Conservation (phyloP, 2,329 filamentous ascomycete species). For the Sporothrix sp. region DNA sequence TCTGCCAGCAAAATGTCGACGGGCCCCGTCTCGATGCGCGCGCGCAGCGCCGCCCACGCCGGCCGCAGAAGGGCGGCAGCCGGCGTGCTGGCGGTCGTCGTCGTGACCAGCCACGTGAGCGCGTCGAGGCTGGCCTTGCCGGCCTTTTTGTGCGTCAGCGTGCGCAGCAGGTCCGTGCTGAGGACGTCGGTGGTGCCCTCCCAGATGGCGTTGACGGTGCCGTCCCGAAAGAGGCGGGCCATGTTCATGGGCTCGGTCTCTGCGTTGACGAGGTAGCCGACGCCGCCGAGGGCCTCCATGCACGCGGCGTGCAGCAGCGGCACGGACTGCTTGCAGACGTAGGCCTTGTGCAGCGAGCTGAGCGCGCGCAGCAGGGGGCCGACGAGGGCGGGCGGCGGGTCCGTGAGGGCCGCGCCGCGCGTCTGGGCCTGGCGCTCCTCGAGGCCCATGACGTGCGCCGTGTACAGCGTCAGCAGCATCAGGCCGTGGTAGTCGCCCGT, state of each 20-base stretch:
- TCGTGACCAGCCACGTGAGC: slow-evolving; percentile 31
- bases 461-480: slow-evolving; percentile 46
- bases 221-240: slow-evolving; percentile 55
- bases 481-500: slow-evolving; percentile 46
- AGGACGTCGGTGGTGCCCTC: slow-evolving; percentile 63
- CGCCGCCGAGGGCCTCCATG: slow-evolving; percentile 56
- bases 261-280: slow-evolving; percentile 54
- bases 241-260: slow-evolving; percentile 57
- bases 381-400: slow-evolving; percentile 26
- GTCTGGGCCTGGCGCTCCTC: slow-evolving; percentile 29
- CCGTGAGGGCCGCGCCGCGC: slow-evolving; percentile 23
- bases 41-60: slow-evolving; percentile 33
- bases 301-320: slow-evolving; percentile 42
- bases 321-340: slow-evolving; percentile 42
- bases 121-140: slow-evolving; percentile 32
- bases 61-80: slow-evolving; percentile 17
- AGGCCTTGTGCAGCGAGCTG: slow-evolving; percentile 51
- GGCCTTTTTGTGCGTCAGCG: slow-evolving; percentile 35
- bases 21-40: slow-evolving; percentile 25
- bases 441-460: slow-evolving; percentile 43
- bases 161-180: slow-evolving; percentile 40
- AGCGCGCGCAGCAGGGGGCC: slow-evolving; percentile 44
- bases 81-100: neutral
- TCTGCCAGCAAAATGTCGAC: slow-evolving; percentile 35
- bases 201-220: slow-evolving; percentile 50